These are phyloP conservation scores for Fraxinus greggii DNA, from an alignment of 305 asterid species.

Conservation along the genomic window DNA sequence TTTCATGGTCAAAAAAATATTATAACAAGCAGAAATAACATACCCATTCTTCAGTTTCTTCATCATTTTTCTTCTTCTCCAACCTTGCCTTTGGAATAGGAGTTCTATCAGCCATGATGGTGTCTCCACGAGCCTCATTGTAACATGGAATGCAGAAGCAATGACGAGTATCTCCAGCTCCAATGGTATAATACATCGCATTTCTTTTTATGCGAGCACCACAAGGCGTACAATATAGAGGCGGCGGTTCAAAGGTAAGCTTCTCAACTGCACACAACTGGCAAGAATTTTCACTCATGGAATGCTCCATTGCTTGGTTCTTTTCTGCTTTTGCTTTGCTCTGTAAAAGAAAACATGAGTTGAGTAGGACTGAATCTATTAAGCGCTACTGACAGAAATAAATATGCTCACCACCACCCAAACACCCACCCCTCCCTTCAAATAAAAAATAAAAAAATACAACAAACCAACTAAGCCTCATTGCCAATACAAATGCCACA, in stretches of 20 bases:
- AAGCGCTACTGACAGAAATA: constrained; percentile 16
- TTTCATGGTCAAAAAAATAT: constrained; percentile 12
- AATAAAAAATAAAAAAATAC: constrained; percentile 9
- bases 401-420: not conserved
- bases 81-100: constrained; percentile 70
- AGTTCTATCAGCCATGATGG: constrained; percentile 63
- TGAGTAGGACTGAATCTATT: constrained; percentile 1
- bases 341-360: constrained; percentile 46
- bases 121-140: constrained; percentile 85
- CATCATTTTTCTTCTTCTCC: constrained; percentile 94
- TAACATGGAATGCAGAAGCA: constrained; percentile 84
- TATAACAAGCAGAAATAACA: constrained; percentile 18
- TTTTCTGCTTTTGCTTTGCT: constrained; percentile 93
- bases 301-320: constrained; percentile 86
- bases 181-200: constrained; percentile 88
- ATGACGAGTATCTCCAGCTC: constrained; percentile 87
- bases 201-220: constrained; percentile 96
- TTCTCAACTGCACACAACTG: constrained; percentile 97
- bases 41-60: constrained; percentile 98
- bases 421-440: not conserved
- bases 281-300: constrained; percentile 91
- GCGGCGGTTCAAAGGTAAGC: constrained; percentile 88
- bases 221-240: constrained; percentile 83
- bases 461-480: not conserved
- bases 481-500: not conserved